phyloP scores from a whole-genome alignment of 805 yeast genomes.

The Starmerella cellae region DNA sequence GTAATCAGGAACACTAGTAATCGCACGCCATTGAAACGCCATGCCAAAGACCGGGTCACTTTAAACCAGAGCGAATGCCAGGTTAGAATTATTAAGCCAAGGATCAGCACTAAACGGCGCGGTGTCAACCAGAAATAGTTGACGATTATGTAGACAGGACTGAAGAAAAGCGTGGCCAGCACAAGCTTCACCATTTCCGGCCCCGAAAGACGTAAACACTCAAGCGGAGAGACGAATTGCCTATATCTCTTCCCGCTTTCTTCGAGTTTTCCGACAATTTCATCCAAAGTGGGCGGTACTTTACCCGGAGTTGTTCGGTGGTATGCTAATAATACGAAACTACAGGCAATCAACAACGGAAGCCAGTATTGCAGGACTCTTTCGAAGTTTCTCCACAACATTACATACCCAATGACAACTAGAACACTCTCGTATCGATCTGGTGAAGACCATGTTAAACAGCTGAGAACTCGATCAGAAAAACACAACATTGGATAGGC shows the following conservation, averaged over 20 bases:
- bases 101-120: slow-evolving; percentile 43
- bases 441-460: slow-evolving; percentile 84
- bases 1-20: slow-evolving; percentile 66
- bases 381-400: slow-evolving; percentile 65
- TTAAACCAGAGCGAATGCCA: slow-evolving; percentile 80
- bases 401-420: slow-evolving; percentile 40
- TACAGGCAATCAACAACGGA: slow-evolving; percentile 41
- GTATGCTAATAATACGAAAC: slow-evolving; percentile 20
- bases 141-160: slow-evolving; percentile 68
- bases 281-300: slow-evolving; percentile 72
- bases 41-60: slow-evolving; percentile 67
- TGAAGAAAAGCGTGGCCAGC: slow-evolving; percentile 70
- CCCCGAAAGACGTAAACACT: slow-evolving; percentile 52
- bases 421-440: slow-evolving; percentile 66
- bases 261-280: slow-evolving; percentile 63
- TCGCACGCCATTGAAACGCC: slow-evolving; percentile 69
- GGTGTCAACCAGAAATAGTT: slow-evolving; percentile 62
- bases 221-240: slow-evolving; percentile 65
- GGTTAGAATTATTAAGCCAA: slow-evolving; percentile 52
- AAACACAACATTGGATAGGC: slow-evolving; percentile 76
- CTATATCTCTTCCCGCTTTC: slow-evolving; percentile 65
- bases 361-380: slow-evolving; percentile 57
- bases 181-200: slow-evolving; percentile 68
- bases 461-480: slow-evolving; percentile 52
- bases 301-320: slow-evolving; percentile 47